Evolutionary conservation across 345 rosid species (phyloP), one percentile per base, ranked within the genome.

Genomic region (Zanthoxylum bungeanum): DNA sequence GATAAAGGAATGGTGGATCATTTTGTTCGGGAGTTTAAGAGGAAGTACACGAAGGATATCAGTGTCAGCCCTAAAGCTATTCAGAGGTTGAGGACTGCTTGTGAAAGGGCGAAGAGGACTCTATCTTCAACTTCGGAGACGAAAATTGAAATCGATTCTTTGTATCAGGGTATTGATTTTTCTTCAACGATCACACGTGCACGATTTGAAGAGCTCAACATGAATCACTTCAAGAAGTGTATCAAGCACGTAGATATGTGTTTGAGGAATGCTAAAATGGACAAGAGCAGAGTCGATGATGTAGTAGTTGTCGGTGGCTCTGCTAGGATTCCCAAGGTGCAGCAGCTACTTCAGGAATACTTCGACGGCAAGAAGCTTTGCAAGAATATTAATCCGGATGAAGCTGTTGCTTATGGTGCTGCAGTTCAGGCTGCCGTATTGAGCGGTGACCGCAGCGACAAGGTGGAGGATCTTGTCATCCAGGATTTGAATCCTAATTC

Each of bases 301-400:
- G 84, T 76, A 25, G 86, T 85, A 1, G 81, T 85, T 46, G 86
- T 82, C 30, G 85, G 86, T 37, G 86, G 88, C 6, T 85, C 86
- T 2, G 80, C 86, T 14, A 68, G 86, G 55, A 85, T 85, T n/a
- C 88, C 88, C 2, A 85, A 85, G 67, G 88, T 85, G 30, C 88
- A 83, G 70, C 76, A 76, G 37, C 74, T 80, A 22, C 37, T 80
- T 44, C 83, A 80, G 39, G 80, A 82, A 19, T 83, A 77, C 64
- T 83, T 83, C 74, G 80, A 80, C 28, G 86, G 86, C n/a, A 83
- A 83, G 76, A 79, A 73, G 49, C 80, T 83, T 1, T 77, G 86
- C 78, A 83, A 80, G 77, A 83, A 75, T 74, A 83, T 80, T 36
- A 81, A 81, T 46, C 83, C 81, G 1, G 87, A 83, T 51, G 87